phyloP scores from a whole-genome alignment of 1,284 basidiomycete species.

The Cutaneotrichosporon cutaneum region DNA sequence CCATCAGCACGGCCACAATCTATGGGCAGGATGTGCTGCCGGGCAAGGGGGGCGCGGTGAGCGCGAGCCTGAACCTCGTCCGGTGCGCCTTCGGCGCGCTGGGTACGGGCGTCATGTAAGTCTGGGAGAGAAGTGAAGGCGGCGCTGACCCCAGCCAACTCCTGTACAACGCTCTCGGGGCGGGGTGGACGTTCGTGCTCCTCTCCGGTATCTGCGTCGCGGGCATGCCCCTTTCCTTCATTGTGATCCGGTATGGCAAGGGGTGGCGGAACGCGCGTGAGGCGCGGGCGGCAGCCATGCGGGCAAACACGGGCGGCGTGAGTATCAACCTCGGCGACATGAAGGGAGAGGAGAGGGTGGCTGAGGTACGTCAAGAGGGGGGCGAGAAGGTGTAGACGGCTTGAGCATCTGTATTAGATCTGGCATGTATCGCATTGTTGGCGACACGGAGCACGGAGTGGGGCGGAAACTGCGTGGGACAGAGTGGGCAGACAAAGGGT shows the following conservation, averaged over 20 bases:
- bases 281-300: background rate
- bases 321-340: background rate
- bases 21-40: slow-evolving; percentile 50
- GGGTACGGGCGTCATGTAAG: slow-evolving; percentile 41
- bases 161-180: slow-evolving; percentile 41
- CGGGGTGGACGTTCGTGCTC: slow-evolving; percentile 51
- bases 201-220: slow-evolving; percentile 39
- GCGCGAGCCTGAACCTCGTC: slow-evolving; percentile 50
- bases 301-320: background rate
- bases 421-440: background rate
- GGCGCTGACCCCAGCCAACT: slow-evolving; percentile 23
- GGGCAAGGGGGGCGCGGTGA: slow-evolving; percentile 48
- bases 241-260: slow-evolving; percentile 34
- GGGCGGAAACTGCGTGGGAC: too few species aligned
- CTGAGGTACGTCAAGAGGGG: background rate
- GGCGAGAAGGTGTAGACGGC: background rate
- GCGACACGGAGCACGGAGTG: too few species aligned
- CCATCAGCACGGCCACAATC: slow-evolving; percentile 38
- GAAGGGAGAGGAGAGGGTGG: background rate
- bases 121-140: background rate
- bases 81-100: slow-evolving; percentile 50
- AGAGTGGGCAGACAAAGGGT: too few species aligned
- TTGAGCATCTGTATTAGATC: background rate
- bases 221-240: slow-evolving; percentile 32
- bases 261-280: slow-evolving; percentile 38